Conservation (phyloP, 1,284 basidiomycete genomes). For the Schizophyllum amplum region DNA sequence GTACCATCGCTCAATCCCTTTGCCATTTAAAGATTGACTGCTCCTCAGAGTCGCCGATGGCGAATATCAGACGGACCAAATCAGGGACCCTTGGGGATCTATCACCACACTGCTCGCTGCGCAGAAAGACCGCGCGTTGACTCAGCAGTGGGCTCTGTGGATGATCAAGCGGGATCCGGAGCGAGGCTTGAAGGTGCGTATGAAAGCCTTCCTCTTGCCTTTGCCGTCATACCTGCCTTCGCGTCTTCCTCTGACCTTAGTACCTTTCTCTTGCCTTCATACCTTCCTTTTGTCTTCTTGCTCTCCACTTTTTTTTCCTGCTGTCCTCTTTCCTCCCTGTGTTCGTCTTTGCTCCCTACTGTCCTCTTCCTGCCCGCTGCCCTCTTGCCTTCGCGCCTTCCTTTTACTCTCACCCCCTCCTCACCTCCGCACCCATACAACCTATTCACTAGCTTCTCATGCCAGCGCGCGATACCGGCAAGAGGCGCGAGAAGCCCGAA, state of each 20-base stretch:
- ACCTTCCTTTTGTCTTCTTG: no score
- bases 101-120: slow-evolving; percentile 60
- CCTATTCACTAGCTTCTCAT: slow-evolving; percentile 44
- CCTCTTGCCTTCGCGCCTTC: no score
- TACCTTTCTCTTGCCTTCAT: no score
- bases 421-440: background rate
- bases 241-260: no score
- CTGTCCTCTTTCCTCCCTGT: no score
- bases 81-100: slow-evolving; percentile 60
- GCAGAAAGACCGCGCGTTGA: slow-evolving; percentile 51
- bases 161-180: slow-evolving; percentile 62
- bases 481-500: slow-evolving; percentile 39
- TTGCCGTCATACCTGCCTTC: no score
- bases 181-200: slow-evolving; percentile 59
- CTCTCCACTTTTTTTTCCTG: no score
- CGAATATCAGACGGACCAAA: slow-evolving; percentile 53
- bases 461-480: slow-evolving; percentile 33
- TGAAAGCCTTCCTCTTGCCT: no score
- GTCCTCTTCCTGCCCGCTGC: no score
- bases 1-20: slow-evolving; percentile 23
- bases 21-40: background rate
- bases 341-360: no score
- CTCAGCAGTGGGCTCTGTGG: slow-evolving; percentile 78
- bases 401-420: no score
- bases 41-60: slow-evolving; percentile 61